These are phyloP conservation scores for Galerina sulciceps DNA, from an alignment of 768 basidiomycete species.

Conservation along the genomic window DNA sequence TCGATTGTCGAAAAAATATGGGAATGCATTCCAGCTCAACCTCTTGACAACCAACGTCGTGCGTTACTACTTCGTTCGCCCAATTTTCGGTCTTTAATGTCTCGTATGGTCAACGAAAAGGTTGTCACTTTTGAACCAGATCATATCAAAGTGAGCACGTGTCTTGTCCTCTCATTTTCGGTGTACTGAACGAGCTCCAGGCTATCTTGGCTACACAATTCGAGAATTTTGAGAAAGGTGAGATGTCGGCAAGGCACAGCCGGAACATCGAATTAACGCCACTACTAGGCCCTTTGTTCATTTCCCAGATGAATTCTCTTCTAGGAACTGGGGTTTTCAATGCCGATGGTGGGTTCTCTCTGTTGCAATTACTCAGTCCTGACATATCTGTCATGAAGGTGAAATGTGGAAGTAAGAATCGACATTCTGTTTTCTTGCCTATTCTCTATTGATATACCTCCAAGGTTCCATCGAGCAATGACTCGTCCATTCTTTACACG, in stretches of 20 bases:
- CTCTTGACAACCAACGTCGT: slow-evolving; percentile 38
- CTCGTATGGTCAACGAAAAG: slow-evolving; percentile 22
- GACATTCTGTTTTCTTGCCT: background rate
- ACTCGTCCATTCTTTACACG: slow-evolving; percentile 71
- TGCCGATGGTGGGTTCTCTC: slow-evolving; percentile 47
- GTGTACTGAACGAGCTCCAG: slow-evolving; percentile 21
- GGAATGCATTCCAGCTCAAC: slow-evolving; percentile 35
- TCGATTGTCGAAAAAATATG: slow-evolving; percentile 32
- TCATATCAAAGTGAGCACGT: slow-evolving; percentile 41
- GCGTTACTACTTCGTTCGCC: slow-evolving; percentile 6
- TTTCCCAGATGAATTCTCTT: slow-evolving; percentile 33
- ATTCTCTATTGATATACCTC: background rate
- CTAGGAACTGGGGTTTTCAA: slow-evolving; percentile 65
- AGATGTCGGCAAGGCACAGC: slow-evolving; percentile 12
- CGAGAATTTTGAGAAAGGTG: slow-evolving; percentile 50
- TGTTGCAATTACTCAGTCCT: slow-evolving; percentile 12
- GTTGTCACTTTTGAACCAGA: slow-evolving; percentile 49
- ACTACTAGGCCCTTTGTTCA: slow-evolving; percentile 27
- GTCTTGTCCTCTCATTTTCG: background rate
- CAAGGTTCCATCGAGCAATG: slow-evolving; percentile 64
- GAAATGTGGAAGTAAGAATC: slow-evolving; percentile 7
- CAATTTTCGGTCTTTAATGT: slow-evolving; percentile 8
- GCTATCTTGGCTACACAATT: slow-evolving; percentile 55
- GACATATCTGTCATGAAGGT: background rate
- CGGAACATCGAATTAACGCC: background rate